These are phyloP conservation scores for Nelumbo lutea DNA, from an alignment of 164 flowering plant genomes.

Conservation along the genomic window DNA sequence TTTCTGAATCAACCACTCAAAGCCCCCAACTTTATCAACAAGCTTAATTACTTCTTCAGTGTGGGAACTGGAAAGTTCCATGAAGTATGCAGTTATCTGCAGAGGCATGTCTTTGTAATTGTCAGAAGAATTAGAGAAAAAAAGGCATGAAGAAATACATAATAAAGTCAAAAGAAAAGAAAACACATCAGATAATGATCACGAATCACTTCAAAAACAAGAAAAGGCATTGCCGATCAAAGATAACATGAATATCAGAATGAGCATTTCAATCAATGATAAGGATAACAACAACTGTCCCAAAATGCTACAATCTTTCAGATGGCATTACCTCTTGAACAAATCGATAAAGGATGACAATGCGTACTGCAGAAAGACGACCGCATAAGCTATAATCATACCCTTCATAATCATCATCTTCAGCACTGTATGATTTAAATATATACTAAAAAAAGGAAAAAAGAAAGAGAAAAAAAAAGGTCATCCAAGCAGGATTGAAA, in stretches of 20 bases:
- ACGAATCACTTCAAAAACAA: background rate
- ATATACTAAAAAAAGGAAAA: constrained; percentile 48
- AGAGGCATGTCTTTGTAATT: constrained; percentile 5
- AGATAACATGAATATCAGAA: background rate
- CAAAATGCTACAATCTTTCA: background rate
- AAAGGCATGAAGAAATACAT: background rate
- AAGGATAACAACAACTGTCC: background rate
- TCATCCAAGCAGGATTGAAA: background rate
- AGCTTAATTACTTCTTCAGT: constrained; percentile 90
- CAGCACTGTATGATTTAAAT: constrained; percentile 77
- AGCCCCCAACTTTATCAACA: constrained; percentile 96
- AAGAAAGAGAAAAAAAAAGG: constrained; percentile 1
- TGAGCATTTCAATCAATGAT: background rate
- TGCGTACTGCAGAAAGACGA: constrained; percentile 90
- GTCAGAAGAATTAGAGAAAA: no score
- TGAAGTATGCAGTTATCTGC: constrained; percentile 85
- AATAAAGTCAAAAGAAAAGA: background rate
- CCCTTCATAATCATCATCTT: constrained; percentile 96
- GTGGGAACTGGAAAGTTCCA: constrained; percentile 92
- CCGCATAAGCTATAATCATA: constrained; percentile 85
- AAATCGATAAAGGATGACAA: constrained; percentile 90
- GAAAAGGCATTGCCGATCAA: background rate
- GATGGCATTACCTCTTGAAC: constrained; percentile 74
- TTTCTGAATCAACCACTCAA: constrained; percentile 94
- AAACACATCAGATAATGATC: background rate